phyloP scores from a whole-genome alignment of 306 rosid species.

The Fragaria ananassa region DNA sequence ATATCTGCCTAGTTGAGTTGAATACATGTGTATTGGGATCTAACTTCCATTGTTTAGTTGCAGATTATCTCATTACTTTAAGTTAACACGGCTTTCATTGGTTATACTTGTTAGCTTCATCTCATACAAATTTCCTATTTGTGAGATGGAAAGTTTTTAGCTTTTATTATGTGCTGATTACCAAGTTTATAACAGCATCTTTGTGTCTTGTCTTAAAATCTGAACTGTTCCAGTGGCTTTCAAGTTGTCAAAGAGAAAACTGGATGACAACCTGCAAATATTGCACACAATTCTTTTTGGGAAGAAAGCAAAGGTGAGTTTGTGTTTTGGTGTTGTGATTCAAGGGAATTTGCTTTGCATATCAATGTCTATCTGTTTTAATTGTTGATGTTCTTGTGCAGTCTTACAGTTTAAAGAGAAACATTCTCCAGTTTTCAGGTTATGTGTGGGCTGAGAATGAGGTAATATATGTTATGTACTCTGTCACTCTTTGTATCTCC shows the following conservation, averaged over 20 bases:
- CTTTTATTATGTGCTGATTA: constrained; percentile 3
- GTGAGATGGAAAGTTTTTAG: not conserved
- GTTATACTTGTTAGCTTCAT: not conserved
- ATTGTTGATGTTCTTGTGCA: constrained; percentile 33
- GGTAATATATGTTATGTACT: constrained; percentile 35
- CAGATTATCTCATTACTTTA: not conserved
- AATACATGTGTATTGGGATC: not conserved
- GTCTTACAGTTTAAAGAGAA: constrained; percentile 64
- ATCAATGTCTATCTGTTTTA: constrained; percentile 4
- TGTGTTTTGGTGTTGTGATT: constrained; percentile 2
- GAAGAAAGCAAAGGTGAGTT: constrained; percentile 74
- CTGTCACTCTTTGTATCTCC: not conserved
- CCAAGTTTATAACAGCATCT: constrained; percentile 5
- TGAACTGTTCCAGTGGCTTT: constrained; percentile 77
- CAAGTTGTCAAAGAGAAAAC: constrained; percentile 90
- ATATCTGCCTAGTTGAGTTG: not conserved
- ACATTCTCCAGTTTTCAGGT: constrained; percentile 81
- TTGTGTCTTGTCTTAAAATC: constrained; percentile 30
- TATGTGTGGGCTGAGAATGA: constrained; percentile 83
- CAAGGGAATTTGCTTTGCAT: constrained; percentile 10
- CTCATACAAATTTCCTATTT: not conserved
- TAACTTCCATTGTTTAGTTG: not conserved
- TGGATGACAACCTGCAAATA: constrained; percentile 79
- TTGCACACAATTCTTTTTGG: constrained; percentile 84
- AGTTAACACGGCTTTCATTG: not conserved